Conservation (phyloP, 2,329 filamentous ascomycete species). For the Calonectria hawksworthii region DNA sequence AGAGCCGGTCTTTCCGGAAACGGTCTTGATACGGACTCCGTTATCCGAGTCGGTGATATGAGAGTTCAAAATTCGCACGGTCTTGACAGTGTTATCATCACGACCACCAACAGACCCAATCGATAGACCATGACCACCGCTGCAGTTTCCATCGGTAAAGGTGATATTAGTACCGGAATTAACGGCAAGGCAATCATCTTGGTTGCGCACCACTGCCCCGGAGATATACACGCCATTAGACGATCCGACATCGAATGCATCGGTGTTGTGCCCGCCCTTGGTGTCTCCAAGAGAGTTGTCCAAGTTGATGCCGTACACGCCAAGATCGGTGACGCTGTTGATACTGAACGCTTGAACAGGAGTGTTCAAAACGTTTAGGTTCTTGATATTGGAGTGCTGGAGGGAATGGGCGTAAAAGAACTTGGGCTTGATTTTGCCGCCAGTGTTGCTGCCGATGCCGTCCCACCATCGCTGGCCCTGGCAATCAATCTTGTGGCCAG, state of each 20-base stretch:
- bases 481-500: constrained; percentile 66
- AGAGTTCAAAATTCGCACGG: constrained; percentile 64
- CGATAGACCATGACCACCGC: constrained; percentile 59
- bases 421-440: constrained; percentile 72
- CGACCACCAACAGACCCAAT: constrained; percentile 63
- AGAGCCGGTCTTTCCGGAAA: constrained; percentile 59
- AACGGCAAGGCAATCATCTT: constrained; percentile 72
- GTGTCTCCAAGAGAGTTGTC: constrained; percentile 56
- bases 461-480: constrained; percentile 74
- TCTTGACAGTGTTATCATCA: constrained; percentile 65
- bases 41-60: constrained; percentile 66
- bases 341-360: constrained; percentile 60
- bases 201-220: constrained; percentile 69
- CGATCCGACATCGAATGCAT: constrained; percentile 69
- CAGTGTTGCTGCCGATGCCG: constrained; percentile 69
- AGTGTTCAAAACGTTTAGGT: constrained; percentile 57
- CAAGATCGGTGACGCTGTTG: constrained; percentile 51
- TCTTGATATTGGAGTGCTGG: constrained; percentile 53
- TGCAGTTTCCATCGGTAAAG: constrained; percentile 60
- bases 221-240: constrained; percentile 65
- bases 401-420: constrained; percentile 65
- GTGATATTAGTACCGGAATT: constrained; percentile 67
- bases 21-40: constrained; percentile 66
- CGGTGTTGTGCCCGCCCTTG: constrained; percentile 64
- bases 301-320: constrained; percentile 52